These are phyloP conservation scores for Rubus parviflorus DNA, from an alignment of 306 rosid species.

Conservation along the genomic window DNA sequence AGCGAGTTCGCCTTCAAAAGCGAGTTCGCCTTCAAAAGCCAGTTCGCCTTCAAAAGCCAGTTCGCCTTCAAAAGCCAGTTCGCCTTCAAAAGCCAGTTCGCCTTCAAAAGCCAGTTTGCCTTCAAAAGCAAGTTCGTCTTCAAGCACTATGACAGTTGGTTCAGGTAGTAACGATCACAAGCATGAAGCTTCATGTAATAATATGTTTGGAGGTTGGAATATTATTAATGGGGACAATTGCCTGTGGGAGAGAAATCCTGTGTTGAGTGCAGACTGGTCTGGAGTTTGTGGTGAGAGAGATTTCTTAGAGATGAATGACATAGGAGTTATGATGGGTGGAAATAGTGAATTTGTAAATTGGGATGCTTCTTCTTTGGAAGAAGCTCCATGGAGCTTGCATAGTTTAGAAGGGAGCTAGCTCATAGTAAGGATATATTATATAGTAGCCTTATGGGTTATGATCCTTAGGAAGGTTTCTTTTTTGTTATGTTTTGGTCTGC, in stretches of 20 bases:
- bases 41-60: background rate
- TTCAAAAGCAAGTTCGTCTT: background rate
- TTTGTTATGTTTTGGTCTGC: background rate
- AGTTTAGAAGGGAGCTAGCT: background rate
- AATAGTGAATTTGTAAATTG: background rate
- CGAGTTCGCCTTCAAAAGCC: too few relatives aligned
- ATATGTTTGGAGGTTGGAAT: background rate
- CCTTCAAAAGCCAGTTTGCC: too few relatives aligned
- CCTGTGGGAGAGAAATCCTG: background rate
- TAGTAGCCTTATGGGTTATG: background rate
- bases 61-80: too few relatives aligned
- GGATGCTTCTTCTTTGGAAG: slow-evolving; percentile 5
- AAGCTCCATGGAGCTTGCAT: slow-evolving; percentile 18
- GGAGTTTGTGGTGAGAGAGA: slow-evolving; percentile 9
- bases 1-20: too few relatives aligned
- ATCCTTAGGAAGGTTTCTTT: background rate
- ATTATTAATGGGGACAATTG: background rate
- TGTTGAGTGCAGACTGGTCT: background rate
- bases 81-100: too few relatives aligned
- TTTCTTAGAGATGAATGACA: slow-evolving; percentile 7
- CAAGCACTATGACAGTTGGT: too few relatives aligned
- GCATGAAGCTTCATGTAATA: background rate
- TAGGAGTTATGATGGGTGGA: slow-evolving; percentile 15
- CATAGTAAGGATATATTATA: background rate
- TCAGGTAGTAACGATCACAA: background rate